Evolutionary conservation across 176 grass and related monocot species (phyloP).

Genomic region (Saccharum officinarum): DNA sequence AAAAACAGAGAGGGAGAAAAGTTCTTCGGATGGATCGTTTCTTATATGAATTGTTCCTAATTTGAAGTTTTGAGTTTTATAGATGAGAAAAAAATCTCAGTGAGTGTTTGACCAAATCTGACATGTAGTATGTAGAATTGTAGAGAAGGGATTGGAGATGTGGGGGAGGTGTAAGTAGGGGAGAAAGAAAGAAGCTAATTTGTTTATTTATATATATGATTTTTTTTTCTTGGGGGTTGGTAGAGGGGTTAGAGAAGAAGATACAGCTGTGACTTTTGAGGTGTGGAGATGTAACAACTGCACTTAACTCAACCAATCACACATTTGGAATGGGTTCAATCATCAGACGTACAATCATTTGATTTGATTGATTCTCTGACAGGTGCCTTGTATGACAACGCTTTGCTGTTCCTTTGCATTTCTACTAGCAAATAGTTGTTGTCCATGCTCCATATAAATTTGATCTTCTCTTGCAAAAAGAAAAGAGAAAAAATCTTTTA

Average conservation of each 20-base stretch:
- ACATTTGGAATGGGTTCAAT: conserved; percentile 13
- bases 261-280: neutral
- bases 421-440: neutral
- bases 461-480: no score
- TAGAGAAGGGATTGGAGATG: neutral
- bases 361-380: conserved; percentile 11
- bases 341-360: conserved; percentile 22
- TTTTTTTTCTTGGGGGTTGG: conserved; percentile 24
- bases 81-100: neutral
- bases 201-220: neutral
- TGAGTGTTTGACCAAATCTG: conserved; percentile 31
- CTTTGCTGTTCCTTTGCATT: neutral
- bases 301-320: conserved; percentile 34
- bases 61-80: conserved; percentile 11
- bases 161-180: conserved; percentile 33
- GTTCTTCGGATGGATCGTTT: neutral
- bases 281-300: conserved; percentile 22
- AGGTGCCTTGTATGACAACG: conserved; percentile 7
- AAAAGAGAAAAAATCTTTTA: no score
- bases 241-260: conserved; percentile 11
- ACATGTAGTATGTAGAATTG: neutral
- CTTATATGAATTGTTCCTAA: conserved; percentile 29
- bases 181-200: neutral
- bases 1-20: conserved; percentile 2
- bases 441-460: no score